Conservation (phyloP, 169 alveolate genomes). For the Eimeria acervulina region DNA sequence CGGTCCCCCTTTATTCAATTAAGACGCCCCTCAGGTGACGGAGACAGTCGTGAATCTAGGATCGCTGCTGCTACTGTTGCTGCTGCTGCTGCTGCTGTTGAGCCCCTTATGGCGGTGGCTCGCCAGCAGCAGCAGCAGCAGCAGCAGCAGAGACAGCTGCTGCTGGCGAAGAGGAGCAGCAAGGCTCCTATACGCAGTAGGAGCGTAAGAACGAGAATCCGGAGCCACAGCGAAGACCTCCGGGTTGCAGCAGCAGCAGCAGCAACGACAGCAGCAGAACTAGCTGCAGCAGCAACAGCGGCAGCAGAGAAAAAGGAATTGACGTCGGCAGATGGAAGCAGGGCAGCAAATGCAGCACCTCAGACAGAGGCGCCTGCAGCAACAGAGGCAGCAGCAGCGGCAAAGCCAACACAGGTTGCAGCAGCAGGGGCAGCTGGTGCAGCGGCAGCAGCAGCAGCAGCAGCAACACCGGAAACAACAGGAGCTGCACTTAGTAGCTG, state of each 20-base stretch:
- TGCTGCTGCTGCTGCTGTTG: not conserved
- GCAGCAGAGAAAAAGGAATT: not conserved
- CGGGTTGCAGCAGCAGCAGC: not conserved
- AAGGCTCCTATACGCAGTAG: not conserved
- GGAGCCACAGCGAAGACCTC: not conserved
- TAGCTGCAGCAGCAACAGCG: not conserved
- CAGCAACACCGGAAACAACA: too few species aligned
- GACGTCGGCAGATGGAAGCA: not conserved
- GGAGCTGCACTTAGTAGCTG: not conserved
- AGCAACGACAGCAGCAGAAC: not conserved
- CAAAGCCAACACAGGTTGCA: too few species aligned
- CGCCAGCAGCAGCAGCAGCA: not conserved
- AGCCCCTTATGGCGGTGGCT: not conserved
- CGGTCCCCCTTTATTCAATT: too few species aligned
- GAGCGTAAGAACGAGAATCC: not conserved
- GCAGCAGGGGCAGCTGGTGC: too few species aligned
- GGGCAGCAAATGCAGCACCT: too few species aligned
- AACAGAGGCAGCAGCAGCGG: constrained; percentile 7
- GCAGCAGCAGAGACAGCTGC: too few species aligned
- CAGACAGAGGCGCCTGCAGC: not conserved
- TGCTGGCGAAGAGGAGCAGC: too few species aligned
- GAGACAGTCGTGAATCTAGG: too few species aligned
- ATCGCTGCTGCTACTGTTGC: not conserved
- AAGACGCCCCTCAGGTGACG: too few species aligned
- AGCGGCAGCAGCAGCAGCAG: too few species aligned